Base-by-base conservation (phyloP, 176 grass and related monocot genomes). In the Pontederia paniculata region DNA sequence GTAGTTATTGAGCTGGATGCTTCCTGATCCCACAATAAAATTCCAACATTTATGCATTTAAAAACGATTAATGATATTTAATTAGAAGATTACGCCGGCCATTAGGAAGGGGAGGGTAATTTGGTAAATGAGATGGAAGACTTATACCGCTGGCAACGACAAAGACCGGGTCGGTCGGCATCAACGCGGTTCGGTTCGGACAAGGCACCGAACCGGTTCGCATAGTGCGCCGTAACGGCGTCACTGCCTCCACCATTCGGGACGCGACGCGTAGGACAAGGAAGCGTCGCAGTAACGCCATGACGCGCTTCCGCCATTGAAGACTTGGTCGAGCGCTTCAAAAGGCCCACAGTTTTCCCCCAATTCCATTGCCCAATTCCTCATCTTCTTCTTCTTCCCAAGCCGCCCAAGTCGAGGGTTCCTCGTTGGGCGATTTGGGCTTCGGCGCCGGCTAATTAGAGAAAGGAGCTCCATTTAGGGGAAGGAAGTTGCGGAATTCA, bases 281-380 rank as follows among this genome's bases (percentile, higher is more conserved):
- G 49, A 15, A 42, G 10, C 49, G 63, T 52, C n/a, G 22, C 22
- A 37, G n/a, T 41, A 19, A 52, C 50, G 64, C 50, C 50, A 54
- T 43, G 28, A 51, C 62, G 62, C 46, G 50, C 49, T 50, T 54
- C 64, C 64, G 23, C 50, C 50, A 4, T 54, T 16, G 64, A 54
- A 20, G 64, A 37, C 64, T 18, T 9, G 16, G 28, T 54, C 25
- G 28, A 52, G 21, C 1, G 17, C 42, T 22, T 47, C 20, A 62
- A 22, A 62, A 62, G 22, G 47, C 7, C 25, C 11, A 42, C 20
- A 14, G 23, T 56, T 56, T 22, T 13, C 42, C 3, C 19, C n/a
- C 12, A 9, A 11, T 13, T 17, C 42, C 42, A 11, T 62, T 9
- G 42, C 8, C 60, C 15, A 54, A 14, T 18, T 7, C 48, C n/a